Conservation (phyloP, 345 rosid species). For the Nasturtium officinale region DNA sequence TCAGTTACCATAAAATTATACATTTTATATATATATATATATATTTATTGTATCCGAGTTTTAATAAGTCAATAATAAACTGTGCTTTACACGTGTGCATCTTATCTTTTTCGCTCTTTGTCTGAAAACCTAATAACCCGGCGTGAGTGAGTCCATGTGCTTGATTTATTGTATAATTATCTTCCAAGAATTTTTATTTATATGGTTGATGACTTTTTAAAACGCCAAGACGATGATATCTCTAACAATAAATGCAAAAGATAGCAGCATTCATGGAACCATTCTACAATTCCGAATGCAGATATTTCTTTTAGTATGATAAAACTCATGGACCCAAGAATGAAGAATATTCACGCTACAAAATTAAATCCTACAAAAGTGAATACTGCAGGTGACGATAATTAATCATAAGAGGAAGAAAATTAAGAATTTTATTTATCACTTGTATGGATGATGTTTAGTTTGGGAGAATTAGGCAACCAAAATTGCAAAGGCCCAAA, state of each 20-base stretch:
- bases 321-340: constrained; percentile 1
- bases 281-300: constrained; percentile 24
- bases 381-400: constrained; percentile 21
- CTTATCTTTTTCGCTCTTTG: neutral
- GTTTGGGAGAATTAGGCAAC: constrained; percentile 1
- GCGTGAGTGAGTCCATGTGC: constrained; percentile 37
- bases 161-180: constrained; percentile 3
- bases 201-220: constrained; percentile 15
- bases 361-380: neutral
- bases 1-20: too few species aligned
- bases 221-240: constrained; percentile 22
- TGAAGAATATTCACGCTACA: constrained; percentile 14
- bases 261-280: constrained; percentile 18
- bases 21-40: too few species aligned
- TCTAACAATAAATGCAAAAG: constrained; percentile 14
- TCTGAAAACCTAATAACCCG: constrained; percentile 22
- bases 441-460: constrained; percentile 30
- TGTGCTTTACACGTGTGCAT: constrained; percentile 35
- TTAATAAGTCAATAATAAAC: too few species aligned
- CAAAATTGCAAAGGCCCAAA: too few species aligned
- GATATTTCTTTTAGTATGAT: constrained; percentile 9
- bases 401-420: constrained; percentile 10
- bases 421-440: constrained; percentile 30
- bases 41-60: too few species aligned
- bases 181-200: neutral